Base-by-base conservation (phyloP, 768 basidiomycete genomes). In the Hygrocybe coccinea region DNA sequence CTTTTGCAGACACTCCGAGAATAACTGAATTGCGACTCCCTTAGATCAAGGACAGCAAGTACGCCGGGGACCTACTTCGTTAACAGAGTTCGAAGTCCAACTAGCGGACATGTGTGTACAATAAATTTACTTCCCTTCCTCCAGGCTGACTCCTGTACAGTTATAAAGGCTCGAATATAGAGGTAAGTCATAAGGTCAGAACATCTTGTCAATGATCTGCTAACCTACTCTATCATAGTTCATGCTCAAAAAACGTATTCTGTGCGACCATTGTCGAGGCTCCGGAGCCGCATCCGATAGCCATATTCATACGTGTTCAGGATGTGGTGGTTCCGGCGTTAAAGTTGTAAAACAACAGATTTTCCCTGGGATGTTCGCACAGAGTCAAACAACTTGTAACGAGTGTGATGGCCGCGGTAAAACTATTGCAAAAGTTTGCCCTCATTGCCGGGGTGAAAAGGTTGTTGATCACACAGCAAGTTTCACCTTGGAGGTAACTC, bases 231-330 rank as follows among this genome's bases (percentile, higher is more conserved):
- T 45, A 50, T 2, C 56, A 11, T 61, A 98, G 93, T 95, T 99
- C 71, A 87, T 89, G 76, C 79, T 97, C 67, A 88, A 86, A 69
- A 95, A 95, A 67, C 84, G 85, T 52, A 83, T 95, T 35, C 85
- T 99, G 15, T 99, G 97, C 65, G 94, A 97, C 69, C 91, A 97
- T 67, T 99, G 97, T 73, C 86, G 94, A 65, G 97, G 97, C 21
- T 85, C 91, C 0, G 97, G 97, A 21, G 97, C 97, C 0, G 89
- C 92, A 1, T 89, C 91, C 0, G 90, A 92, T 56, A 70, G 80
- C 6, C 91, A 97, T 65, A 89, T 97, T 47, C 89, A 92, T 64
- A 79, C 82, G n/a, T 99, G 97, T 67, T 68, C 81, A 2, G 80
- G 81, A 10, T 99, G 97, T 66, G 79, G 82, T 51, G 97, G 97